Evolutionary conservation across 129 eudicot genomes (phyloP).

Genomic region (Logfia minima): DNA sequence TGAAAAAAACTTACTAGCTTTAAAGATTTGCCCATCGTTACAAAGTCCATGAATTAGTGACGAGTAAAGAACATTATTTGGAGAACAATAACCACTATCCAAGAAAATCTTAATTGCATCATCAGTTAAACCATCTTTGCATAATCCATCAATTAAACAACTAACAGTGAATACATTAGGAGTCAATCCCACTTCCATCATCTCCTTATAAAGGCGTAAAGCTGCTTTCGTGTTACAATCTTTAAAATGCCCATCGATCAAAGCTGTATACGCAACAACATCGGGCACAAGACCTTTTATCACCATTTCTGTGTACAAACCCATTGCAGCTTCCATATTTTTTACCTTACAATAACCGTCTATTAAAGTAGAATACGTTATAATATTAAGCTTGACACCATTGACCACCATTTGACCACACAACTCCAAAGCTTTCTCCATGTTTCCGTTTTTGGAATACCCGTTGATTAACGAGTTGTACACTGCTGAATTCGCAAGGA

Average conservation of each 20-base stretch:
- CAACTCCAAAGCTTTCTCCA: conserved; percentile 65
- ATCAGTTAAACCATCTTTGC: conserved; percentile 67
- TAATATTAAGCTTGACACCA: conserved; percentile 60
- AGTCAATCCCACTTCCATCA: conserved; percentile 55
- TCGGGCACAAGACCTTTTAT: conserved; percentile 71
- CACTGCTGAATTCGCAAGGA: conserved; percentile 49
- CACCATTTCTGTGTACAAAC: conserved; percentile 72
- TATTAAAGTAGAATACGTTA: conserved; percentile 71
- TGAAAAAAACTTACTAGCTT: conserved; percentile 72
- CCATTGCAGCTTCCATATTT: conserved; percentile 73
- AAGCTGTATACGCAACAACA: conserved; percentile 68
- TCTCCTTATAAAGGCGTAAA: conserved; percentile 52
- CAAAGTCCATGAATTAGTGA: conserved; percentile 72
- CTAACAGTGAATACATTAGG: conserved; percentile 69
- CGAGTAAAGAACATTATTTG: conserved; percentile 56
- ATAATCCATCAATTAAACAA: conserved; percentile 71
- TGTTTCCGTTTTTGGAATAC: conserved; percentile 50
- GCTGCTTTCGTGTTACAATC: conserved; percentile 60
- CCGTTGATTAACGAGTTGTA: conserved; percentile 71
- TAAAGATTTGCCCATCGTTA: conserved; percentile 52
- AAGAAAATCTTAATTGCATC: conserved; percentile 73
- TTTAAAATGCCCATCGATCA: conserved; percentile 80
- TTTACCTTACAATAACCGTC: conserved; percentile 64
- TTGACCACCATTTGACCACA: conserved; percentile 69
- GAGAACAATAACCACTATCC: conserved; percentile 27